Conservation (phyloP, 1,139 yeast genomes). For the Candida neerlandica region DNA sequence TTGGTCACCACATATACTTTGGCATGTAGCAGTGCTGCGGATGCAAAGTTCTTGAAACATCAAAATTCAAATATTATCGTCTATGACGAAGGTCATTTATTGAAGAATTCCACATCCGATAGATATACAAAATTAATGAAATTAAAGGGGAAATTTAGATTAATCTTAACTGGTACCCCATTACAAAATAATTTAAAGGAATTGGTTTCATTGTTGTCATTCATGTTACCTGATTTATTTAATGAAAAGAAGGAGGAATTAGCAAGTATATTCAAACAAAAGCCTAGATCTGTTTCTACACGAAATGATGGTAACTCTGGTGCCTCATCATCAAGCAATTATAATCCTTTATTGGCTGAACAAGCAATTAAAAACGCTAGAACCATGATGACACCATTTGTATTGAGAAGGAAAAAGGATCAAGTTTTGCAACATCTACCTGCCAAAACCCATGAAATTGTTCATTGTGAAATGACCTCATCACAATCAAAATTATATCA, state of each 20-base stretch:
- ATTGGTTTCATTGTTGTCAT: conserved; percentile 83
- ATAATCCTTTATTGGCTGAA: conserved; percentile 81
- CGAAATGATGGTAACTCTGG: conserved; percentile 2
- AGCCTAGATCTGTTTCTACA: conserved; percentile 48
- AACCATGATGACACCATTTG: conserved; percentile 98
- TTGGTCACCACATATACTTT: conserved; percentile 91
- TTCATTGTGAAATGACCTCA: conserved; percentile 62
- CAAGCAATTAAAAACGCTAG: conserved; percentile 93
- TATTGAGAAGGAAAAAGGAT: conserved; percentile 84
- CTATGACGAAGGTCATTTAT: conserved; percentile 96
- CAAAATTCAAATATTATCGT: conserved; percentile 84
- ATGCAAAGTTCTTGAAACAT: conserved; percentile 73
- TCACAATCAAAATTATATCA: conserved; percentile 65
- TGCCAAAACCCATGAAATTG: conserved; percentile 63
- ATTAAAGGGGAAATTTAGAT: conserved; percentile 75
- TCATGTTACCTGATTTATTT: conserved; percentile 84
- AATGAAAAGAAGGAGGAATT: conserved; percentile 81
- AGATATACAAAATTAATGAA: conserved; percentile 86
- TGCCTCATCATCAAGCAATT: conserved; percentile 38
- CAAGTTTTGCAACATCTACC: conserved; percentile 93
- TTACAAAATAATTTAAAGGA: conserved; percentile 90
- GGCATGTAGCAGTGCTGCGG: conserved; percentile 86
- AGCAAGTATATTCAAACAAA: conserved; percentile 79
- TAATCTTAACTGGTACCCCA: conserved; percentile 94
- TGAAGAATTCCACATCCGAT: conserved; percentile 86